Evolutionary conservation across 2,329 filamentous ascomycete genomes (phyloP).

Genomic region (Cladosporium sp.): DNA sequence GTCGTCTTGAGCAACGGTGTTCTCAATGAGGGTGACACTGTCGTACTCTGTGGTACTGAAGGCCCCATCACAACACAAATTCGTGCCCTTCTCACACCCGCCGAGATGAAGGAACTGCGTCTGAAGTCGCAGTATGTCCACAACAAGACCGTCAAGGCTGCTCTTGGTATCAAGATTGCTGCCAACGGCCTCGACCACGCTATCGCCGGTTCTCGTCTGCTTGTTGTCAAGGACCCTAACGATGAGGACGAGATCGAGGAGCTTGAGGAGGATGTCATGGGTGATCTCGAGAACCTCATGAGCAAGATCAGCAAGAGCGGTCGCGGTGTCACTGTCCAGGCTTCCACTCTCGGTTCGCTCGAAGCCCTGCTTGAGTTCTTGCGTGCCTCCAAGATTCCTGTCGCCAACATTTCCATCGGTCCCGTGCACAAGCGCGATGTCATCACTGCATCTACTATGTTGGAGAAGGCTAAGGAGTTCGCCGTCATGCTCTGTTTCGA

Average conservation of each 20-base stretch:
- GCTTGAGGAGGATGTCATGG: constrained; percentile 93
- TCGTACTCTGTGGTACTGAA: constrained; percentile 95
- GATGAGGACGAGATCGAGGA: constrained; percentile 77
- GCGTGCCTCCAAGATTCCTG: constrained; percentile 92
- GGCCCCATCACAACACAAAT: constrained; percentile 95
- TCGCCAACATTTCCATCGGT: constrained; percentile 94
- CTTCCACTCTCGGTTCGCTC: constrained; percentile 93
- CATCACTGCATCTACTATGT: constrained; percentile 89
- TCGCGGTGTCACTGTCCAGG: constrained; percentile 94
- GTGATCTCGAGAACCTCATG: constrained; percentile 86
- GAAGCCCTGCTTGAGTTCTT: constrained; percentile 97
- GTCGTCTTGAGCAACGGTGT: constrained; percentile 96
- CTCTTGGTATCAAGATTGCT: constrained; percentile 97
- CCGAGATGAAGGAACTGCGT: constrained; percentile 88
- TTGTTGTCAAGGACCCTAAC: constrained; percentile 92
- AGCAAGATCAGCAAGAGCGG: constrained; percentile 89
- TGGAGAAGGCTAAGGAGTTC: constrained; percentile 91
- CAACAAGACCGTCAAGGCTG: constrained; percentile 98
- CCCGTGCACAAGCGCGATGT: constrained; percentile 98
- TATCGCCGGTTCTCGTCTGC: constrained; percentile 90
- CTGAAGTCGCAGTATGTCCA: constrained; percentile 96
- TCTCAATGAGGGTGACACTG: constrained; percentile 86
- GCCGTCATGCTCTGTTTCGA: constrained; percentile 99
- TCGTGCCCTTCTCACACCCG: constrained; percentile 87
- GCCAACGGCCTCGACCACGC: constrained; percentile 93